Percentiles rank a stretch among this genome's conserved stretches.
These are phyloP conservation scores for Penicillium rolfsii DNA, from an alignment of 2,329 filamentous ascomycete genomes.

Conservation along the genomic window DNA sequence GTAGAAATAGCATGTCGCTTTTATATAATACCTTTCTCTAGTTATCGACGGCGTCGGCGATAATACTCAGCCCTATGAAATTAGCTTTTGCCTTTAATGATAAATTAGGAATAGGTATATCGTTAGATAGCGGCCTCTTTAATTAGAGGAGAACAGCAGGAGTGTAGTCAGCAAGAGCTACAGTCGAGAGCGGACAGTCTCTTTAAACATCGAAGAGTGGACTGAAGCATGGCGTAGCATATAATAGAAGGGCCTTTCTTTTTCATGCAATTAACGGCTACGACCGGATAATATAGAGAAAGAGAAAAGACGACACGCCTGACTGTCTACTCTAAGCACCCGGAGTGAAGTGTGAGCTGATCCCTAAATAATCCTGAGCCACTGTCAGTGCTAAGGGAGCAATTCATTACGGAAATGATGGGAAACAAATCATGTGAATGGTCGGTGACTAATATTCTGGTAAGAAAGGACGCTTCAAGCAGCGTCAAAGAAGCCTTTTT, in stretches of 20 bases:
- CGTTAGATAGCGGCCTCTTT: not conserved
- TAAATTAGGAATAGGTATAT: conserved; percentile 7
- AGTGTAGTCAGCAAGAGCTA: not conserved
- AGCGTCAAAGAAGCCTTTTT: conserved; percentile 7
- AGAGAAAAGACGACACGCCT: not conserved
- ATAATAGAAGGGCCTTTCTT: not conserved
- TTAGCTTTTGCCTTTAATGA: not conserved
- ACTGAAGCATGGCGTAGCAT: not conserved
- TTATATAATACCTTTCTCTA: conserved; percentile 14
- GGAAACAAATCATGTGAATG: not conserved
- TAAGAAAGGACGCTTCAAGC: conserved; percentile 12
- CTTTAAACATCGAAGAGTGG: conserved; percentile 10
- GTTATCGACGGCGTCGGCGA: conserved; percentile 8
- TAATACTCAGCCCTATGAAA: conserved; percentile 9
- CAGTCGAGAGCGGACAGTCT: conserved; percentile 3
- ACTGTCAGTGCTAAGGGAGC: conserved; percentile 3
- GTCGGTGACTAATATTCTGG: conserved; percentile 8
- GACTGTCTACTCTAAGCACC: not conserved
- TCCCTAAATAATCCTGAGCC: conserved; percentile 6
- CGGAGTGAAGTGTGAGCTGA: conserved; percentile 13
- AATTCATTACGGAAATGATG: not conserved
- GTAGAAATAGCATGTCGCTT: conserved; percentile 11
- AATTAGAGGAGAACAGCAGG: not conserved
- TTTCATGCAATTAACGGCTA: conserved; percentile 7
- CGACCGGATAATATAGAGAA: not conserved